These are phyloP conservation scores for Globisporangium spiculum DNA, from an alignment of 352 stramenopile genomes.

Conservation along the genomic window DNA sequence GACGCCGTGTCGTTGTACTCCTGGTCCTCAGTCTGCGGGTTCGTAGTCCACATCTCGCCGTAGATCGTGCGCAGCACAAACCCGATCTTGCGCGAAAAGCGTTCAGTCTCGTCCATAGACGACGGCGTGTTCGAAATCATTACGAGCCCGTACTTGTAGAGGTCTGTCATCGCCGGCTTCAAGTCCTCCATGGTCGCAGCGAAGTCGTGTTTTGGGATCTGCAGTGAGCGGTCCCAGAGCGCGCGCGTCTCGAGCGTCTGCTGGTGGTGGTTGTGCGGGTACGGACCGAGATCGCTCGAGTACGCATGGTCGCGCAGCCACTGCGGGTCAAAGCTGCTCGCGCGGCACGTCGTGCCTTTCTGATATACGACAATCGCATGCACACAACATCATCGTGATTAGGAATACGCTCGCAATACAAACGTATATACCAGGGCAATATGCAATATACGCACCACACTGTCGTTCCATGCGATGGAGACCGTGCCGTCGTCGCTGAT, in stretches of 20 bases:
- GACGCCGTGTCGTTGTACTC: conserved; percentile 87
- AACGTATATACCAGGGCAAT: background rate
- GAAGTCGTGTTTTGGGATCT: conserved; percentile 52
- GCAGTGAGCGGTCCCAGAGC: conserved; percentile 50
- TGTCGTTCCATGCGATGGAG: conserved; percentile 54
- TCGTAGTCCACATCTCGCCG: conserved; percentile 88
- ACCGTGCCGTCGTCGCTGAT: conserved; percentile 34
- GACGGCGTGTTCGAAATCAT: conserved; percentile 60
- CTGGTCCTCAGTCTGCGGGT: conserved; percentile 61
- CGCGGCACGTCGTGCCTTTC: conserved; percentile 48
- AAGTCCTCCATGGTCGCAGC: conserved; percentile 43
- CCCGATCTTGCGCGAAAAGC: conserved; percentile 77
- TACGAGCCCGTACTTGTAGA: conserved; percentile 73
- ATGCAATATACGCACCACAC: conserved; percentile 36
- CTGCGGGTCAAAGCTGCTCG: conserved; percentile 63
- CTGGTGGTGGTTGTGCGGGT: conserved; percentile 59
- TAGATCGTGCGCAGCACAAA: conserved; percentile 88
- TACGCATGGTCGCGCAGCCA: conserved; percentile 82
- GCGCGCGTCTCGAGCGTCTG: conserved; percentile 43
- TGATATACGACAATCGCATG: conserved; percentile 12
- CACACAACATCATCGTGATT: background rate
- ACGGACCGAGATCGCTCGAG: conserved; percentile 34
- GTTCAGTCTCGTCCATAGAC: conserved; percentile 78
- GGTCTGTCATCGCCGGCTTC: conserved; percentile 61
- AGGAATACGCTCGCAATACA: background rate